phyloP scores from a whole-genome alignment of 345 rosid genomes.

The Arabidopsis suecica region DNA sequence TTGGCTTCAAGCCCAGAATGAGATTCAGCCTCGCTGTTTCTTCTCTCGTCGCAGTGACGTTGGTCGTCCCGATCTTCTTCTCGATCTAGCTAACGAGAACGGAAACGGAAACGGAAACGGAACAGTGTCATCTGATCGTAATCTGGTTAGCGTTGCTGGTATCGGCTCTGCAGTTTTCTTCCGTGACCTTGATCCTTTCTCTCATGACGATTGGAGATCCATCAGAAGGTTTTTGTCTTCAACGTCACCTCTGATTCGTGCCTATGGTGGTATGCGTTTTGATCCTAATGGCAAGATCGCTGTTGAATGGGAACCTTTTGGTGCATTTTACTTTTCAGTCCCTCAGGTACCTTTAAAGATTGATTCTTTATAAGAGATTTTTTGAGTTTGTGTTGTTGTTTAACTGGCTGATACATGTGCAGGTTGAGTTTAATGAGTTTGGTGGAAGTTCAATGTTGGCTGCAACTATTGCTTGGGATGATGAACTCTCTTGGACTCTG shows the following conservation, averaged over 20 bases:
- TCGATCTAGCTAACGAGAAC: constrained; percentile 51
- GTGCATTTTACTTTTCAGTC: constrained; percentile 84
- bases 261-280: constrained; percentile 91
- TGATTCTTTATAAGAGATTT: background rate
- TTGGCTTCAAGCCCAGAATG: constrained; percentile 87
- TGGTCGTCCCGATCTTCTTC: constrained; percentile 47
- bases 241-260: constrained; percentile 82
- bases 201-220: constrained; percentile 83
- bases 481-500: constrained; percentile 67
- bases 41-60: constrained; percentile 71
- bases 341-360: constrained; percentile 70
- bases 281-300: constrained; percentile 71
- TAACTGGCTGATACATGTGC: constrained; percentile 21
- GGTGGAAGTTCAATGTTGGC: constrained; percentile 84
- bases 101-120: constrained; percentile 55
- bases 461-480: constrained; percentile 83
- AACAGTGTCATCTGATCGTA: constrained; percentile 26
- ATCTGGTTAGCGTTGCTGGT: constrained; percentile 82
- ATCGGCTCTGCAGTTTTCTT: constrained; percentile 86
- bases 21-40: constrained; percentile 75
- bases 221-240: constrained; percentile 77
- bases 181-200: constrained; percentile 72
- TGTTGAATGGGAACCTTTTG: constrained; percentile 86
- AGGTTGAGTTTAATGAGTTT: constrained; percentile 95
- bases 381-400: constrained; percentile 4